These are phyloP conservation scores for Panellus pusillus DNA, from an alignment of 768 basidiomycete species.

Conservation along the genomic window DNA sequence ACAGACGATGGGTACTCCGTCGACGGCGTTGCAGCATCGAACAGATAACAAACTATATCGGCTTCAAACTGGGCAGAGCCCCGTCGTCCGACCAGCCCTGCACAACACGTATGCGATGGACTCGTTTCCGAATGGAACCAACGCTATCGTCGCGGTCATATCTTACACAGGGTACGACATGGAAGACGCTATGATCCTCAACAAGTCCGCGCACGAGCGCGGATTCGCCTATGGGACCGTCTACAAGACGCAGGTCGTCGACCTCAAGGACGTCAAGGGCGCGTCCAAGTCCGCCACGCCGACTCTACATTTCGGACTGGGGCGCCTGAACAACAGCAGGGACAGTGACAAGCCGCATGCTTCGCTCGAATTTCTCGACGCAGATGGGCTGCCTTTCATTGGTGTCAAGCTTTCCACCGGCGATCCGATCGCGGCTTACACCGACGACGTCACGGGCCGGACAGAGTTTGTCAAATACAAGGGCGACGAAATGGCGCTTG, in stretches of 20 bases:
- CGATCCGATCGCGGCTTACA: constrained; percentile 82
- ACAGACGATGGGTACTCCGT: constrained; percentile 99
- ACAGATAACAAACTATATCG: constrained; percentile 99
- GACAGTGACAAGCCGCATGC: constrained; percentile 47
- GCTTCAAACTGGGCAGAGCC: constrained; percentile 92
- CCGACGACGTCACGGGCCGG: constrained; percentile 79
- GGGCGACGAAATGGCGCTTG: constrained; percentile 87
- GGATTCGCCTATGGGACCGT: constrained; percentile 97
- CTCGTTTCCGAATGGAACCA: constrained; percentile 96
- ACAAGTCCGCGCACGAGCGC: constrained; percentile 97
- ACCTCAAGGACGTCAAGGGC: constrained; percentile 79
- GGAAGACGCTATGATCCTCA: constrained; percentile 99
- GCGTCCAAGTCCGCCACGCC: constrained; percentile 58
- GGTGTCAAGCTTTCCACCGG: constrained; percentile 72
- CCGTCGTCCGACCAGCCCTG: constrained; percentile 87
- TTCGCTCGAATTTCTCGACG: constrained; percentile 58
- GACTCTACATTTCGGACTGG: constrained; percentile 88
- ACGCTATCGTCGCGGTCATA: constrained; percentile 98
- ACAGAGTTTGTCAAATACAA: constrained; percentile 94
- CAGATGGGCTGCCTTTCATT: constrained; percentile 82
- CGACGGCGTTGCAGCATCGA: constrained; percentile 85
- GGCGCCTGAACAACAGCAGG: constrained; percentile 59
- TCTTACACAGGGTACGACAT: constrained; percentile 99
- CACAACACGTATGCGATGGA: constrained; percentile 98
- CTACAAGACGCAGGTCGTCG: constrained; percentile 92